These are phyloP conservation scores for Globisporangium okanoganense DNA, from an alignment of 352 stramenopile species.

Conservation along the genomic window DNA sequence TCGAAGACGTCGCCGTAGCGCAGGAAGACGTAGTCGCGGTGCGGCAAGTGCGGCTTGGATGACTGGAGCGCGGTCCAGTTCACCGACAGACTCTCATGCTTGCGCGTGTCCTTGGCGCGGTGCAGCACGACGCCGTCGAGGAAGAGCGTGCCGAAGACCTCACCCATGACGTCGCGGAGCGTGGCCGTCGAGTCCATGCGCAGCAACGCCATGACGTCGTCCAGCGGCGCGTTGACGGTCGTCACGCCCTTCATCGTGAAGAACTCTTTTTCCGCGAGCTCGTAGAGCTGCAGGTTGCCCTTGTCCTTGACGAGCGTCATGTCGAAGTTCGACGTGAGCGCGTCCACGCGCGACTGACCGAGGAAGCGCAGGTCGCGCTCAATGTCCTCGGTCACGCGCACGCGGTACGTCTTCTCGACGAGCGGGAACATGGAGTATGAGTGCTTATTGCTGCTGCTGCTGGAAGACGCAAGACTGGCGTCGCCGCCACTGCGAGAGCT, in stretches of 20 bases:
- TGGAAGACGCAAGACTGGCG: background rate
- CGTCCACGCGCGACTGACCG: conserved; percentile 75
- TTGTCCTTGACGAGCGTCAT: conserved; percentile 81
- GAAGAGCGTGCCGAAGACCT: conserved; percentile 82
- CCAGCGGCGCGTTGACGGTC: conserved; percentile 61
- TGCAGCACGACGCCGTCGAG: conserved; percentile 76
- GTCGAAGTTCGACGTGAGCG: conserved; percentile 73
- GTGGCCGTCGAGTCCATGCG: conserved; percentile 63
- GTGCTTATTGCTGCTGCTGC: background rate
- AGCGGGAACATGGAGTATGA: conserved; percentile 82
- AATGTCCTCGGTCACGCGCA: conserved; percentile 76
- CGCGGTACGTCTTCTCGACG: conserved; percentile 81
- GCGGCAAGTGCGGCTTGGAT: conserved; percentile 76
- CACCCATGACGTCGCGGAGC: conserved; percentile 74
- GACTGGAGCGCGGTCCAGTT: conserved; percentile 81
- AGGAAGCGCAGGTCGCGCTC: conserved; percentile 83
- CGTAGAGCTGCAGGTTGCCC: conserved; percentile 64
- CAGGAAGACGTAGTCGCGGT: conserved; percentile 87
- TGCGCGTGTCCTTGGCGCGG: conserved; percentile 48
- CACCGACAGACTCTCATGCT: conserved; percentile 70
- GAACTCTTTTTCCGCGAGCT: conserved; percentile 79
- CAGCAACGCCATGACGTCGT: conserved; percentile 80
- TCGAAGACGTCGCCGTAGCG: conserved; percentile 78
- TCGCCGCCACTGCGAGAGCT: conserved; percentile 22
- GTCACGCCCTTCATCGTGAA: conserved; percentile 84